Conservation (phyloP, 345 rosid genomes). For the Eucalyptus marginata region DNA sequence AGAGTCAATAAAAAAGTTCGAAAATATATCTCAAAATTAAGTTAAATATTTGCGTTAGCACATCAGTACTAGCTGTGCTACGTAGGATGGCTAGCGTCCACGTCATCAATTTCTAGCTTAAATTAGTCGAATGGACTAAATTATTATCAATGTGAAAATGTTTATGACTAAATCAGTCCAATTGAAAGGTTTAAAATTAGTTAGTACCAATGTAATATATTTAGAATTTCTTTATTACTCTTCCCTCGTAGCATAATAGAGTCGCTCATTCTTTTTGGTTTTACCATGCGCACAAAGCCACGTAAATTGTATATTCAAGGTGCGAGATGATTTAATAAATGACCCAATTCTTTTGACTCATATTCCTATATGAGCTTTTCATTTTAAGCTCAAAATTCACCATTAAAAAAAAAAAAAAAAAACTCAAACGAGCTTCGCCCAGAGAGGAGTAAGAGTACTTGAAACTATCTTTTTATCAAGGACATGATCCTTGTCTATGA, state of each 20-base stretch:
- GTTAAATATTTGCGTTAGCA: too few relatives aligned
- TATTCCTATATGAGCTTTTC: too few relatives aligned
- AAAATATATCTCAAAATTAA: neutral
- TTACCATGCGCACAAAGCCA: too few relatives aligned
- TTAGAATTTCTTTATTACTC: too few relatives aligned
- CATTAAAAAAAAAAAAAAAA: too few relatives aligned
- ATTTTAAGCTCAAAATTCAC: neutral
- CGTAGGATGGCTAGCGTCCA: rapidly evolving
- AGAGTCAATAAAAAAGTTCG: rapidly evolving
- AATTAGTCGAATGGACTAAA: rapidly evolving
- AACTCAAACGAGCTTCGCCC: too few relatives aligned
- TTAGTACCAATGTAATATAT: neutral
- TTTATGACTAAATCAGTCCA: neutral
- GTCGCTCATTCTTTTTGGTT: neutral
- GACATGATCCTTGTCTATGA: too few relatives aligned
- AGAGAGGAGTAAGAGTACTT: too few relatives aligned
- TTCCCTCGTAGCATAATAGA: neutral
- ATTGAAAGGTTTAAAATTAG: too few relatives aligned
- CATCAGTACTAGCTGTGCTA: rapidly evolving
- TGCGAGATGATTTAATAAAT: neutral
- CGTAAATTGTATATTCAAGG: neutral
- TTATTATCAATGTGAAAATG: too few relatives aligned
- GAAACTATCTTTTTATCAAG: too few relatives aligned
- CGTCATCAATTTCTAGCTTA: neutral
- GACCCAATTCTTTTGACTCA: neutral